phyloP scores from a whole-genome alignment of 108 stramenopile genomes.

The Craspedostauros australis region DNA sequence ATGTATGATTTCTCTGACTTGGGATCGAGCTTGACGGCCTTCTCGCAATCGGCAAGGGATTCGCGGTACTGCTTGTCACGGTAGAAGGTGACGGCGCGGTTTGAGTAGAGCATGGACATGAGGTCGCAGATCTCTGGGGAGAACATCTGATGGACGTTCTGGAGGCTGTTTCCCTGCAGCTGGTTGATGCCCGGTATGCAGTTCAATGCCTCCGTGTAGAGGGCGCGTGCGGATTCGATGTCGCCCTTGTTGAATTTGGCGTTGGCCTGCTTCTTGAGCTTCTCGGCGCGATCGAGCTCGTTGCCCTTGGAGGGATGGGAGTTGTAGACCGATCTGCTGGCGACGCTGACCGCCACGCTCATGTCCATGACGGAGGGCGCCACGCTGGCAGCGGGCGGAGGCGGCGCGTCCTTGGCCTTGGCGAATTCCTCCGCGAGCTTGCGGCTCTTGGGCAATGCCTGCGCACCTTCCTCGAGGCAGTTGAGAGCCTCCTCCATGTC shows the following conservation, averaged over 20 bases:
- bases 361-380: neutral
- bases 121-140: conserved; percentile 17
- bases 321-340: conserved; percentile 16
- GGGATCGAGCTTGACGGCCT: conserved; percentile 23
- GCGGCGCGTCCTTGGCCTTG: conserved; percentile 12
- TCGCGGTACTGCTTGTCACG: conserved; percentile 23
- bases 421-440: conserved; percentile 23
- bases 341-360: neutral
- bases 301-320: too few relatives aligned
- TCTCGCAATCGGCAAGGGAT: conserved; percentile 23
- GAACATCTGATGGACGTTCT: conserved; percentile 6
- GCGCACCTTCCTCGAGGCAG: conserved; percentile 16
- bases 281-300: conserved; percentile 21
- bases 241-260: conserved; percentile 34
- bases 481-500: conserved; percentile 10
- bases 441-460: conserved; percentile 9
- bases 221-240: conserved; percentile 14
- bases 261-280: conserved; percentile 34
- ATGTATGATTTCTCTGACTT: conserved; percentile 22
- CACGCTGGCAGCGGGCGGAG: neutral
- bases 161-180: too few relatives aligned
- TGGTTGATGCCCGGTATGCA: conserved; percentile 20
- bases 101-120: conserved; percentile 25
- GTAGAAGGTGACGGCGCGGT: conserved; percentile 29
- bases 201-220: conserved; percentile 22